Base-by-base conservation (phyloP, 23 red algal genomes). In the Gracilaria vermiculophylla region DNA sequence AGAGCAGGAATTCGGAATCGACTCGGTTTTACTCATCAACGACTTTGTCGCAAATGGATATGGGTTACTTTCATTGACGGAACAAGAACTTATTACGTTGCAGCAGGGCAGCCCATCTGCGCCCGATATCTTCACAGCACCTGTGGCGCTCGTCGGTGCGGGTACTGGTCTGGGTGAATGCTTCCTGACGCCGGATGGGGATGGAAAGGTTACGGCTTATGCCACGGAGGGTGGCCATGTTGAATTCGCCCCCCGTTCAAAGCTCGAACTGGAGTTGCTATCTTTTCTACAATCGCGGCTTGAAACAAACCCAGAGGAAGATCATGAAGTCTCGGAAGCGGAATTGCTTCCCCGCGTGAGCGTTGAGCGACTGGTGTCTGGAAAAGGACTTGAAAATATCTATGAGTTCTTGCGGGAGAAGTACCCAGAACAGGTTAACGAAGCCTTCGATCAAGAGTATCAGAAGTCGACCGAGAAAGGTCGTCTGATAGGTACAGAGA, bases 161-260 rank as follows among this genome's bases (percentile, higher is more conserved):
- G 97, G 97, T 19, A 99, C 97, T 44, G 97, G 97, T 17, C 62
- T 99, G 19, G 97, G 97, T 8, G 93, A 99, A 65, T 99, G 97
- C 75, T 99, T 80, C 45, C 35, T 99, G 37, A 94, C 93, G 4
- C 76, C 92, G 40, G 45, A 69, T 44, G 55, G 45, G 19, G 74
- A 65, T 19, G 94, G 87, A 39, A 57, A 47, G 14, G 90, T 95
- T 25, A 88, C 70, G 19, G 97, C 80, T 9, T 94, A 78, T 78
- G 34, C 88, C 21, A 85, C 91, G 5, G 97, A 99, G 76, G 97
- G 97, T 32, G 97, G 97, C 19, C 97, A 99, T 64, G 97, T 95
- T 29, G 97, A 99, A 44, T 99, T 95, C 93, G 97, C 97, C 14
- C 97, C 97, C 3, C 57, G 78, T 15, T 91, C 87, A n/a, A 83